phyloP scores from a whole-genome alignment of 2,329 filamentous ascomycete species.

The Myriangium duriaei region DNA sequence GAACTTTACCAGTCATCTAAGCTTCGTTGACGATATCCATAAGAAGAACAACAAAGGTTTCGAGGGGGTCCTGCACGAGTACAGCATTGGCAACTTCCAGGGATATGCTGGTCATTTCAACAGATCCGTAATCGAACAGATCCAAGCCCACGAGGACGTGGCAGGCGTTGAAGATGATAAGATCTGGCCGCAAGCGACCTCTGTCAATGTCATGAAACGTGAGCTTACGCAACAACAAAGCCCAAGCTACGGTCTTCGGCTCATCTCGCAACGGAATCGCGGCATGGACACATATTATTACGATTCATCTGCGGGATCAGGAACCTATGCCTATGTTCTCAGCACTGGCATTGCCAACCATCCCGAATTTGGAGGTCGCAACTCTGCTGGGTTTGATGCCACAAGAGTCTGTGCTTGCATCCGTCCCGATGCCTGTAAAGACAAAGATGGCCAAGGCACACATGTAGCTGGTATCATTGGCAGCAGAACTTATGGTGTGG shows the following conservation, averaged over 20 bases:
- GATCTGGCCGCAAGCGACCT: conserved; percentile 10
- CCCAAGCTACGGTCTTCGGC: conserved; percentile 14
- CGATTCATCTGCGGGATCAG: conserved; percentile 22
- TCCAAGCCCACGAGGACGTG: conserved; percentile 10
- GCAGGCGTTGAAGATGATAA: conserved; percentile 10
- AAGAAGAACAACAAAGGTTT: conserved; percentile 6
- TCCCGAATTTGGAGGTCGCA: conserved; percentile 32
- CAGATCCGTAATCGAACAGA: conserved; percentile 9
- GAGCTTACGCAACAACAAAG: background rate
- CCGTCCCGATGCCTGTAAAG: conserved; percentile 24
- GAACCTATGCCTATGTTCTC: conserved; percentile 37
- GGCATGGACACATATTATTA: conserved; percentile 19
- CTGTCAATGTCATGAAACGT: conserved; percentile 11
- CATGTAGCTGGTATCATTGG: conserved; percentile 36
- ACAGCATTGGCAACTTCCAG: conserved; percentile 9
- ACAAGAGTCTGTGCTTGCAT: no score
- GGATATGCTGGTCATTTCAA: conserved; percentile 11
- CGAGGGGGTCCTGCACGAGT: conserved; percentile 5
- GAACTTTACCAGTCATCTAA: conserved; percentile 6
- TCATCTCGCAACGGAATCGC: conserved; percentile 13
- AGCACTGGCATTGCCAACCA: conserved; percentile 37
- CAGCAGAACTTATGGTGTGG: conserved; percentile 33
- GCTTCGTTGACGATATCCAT: conserved; percentile 10
- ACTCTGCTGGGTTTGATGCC: no score
- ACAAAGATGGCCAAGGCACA: conserved; percentile 37